phyloP scores from a whole-genome alignment of 768 basidiomycete genomes.

The Mrakia blollopis region DNA sequence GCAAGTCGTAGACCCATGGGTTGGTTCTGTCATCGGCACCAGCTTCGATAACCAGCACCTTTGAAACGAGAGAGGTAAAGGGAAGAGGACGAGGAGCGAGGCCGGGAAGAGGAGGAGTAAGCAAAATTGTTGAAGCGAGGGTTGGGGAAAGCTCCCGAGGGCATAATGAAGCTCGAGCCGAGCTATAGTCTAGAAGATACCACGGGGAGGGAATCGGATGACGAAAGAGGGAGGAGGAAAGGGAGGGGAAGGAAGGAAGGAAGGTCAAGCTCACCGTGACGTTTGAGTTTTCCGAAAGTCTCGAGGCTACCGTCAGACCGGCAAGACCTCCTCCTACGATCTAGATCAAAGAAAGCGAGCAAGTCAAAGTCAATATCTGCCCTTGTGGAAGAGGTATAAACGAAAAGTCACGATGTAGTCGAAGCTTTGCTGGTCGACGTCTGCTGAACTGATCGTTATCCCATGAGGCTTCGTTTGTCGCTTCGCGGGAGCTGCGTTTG shows the following conservation, averaged over 20 bases:
- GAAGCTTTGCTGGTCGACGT: constrained; percentile 45
- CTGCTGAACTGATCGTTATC: not conserved
- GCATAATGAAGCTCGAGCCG: too few relatives aligned
- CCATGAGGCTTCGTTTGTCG: not conserved
- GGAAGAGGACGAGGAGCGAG: not conserved
- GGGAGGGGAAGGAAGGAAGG: too few relatives aligned
- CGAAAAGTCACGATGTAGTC: constrained; percentile 58
- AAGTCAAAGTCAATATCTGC: too few relatives aligned
- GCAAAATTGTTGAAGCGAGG: not conserved
- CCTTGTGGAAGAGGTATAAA: too few relatives aligned
- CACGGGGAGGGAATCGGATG: too few relatives aligned
- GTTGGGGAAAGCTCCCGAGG: too few relatives aligned
- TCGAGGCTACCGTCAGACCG: constrained; percentile 51
- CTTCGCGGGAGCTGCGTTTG: not conserved
- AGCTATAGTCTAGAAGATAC: too few relatives aligned
- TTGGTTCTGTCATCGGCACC: constrained; percentile 52
- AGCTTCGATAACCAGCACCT: constrained; percentile 54
- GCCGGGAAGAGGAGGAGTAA: not conserved
- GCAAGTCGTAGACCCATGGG: constrained; percentile 48
- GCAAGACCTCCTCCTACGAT: constrained; percentile 53
- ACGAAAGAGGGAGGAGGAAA: not conserved
- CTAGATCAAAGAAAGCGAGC: constrained; percentile 48
- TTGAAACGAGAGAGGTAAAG: constrained; percentile 17
- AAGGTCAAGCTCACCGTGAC: constrained; percentile 44
- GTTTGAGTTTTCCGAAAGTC: constrained; percentile 51